Base-by-base conservation (phyloP, 1,284 basidiomycete genomes). In the Moniliophthora roreri region DNA sequence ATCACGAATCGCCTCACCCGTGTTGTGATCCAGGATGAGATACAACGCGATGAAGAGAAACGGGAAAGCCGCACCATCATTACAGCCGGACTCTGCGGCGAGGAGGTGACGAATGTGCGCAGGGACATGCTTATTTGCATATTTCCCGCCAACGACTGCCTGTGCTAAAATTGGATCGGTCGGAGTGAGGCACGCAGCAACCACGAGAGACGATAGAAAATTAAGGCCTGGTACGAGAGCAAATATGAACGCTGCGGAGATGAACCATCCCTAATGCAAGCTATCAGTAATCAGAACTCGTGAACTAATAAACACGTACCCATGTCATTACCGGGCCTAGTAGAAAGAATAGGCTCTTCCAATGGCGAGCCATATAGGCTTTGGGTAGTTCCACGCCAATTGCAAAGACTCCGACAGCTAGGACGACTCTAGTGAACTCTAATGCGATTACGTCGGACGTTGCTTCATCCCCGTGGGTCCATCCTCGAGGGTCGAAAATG, bases 91-190 rank as follows among this genome's bases (percentile, higher is more conserved):
- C 73, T 99, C 95, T 24, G 93, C 94, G 20, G 93, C 92, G 13
- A 98, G 69, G 7, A 91, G 79, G 69, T 98, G 93, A 24, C 77
- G 87, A 45, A 99, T 80, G 68, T 99, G 97, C 0, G 93, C 88
- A 0, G 96, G 96, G 15, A 99, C 96, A 64, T 99, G 96, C 67
- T 98, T 97, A 69, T 99, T 92, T 2, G 96, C 96, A 75, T 96
- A 99, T 71, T 94, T 96, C 50, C 97, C 96, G 65, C 97, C 96
- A 13, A 99, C 90, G 52, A 99, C 84, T 2, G 88, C 90, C 20
- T 91, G 91, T 1, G 93, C 90, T 35, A 95, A 79, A 60, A 95
- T 94, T 16, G 96, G 96, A 71, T 99, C 97, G 9, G 97, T 98
- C 0, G 96, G 97, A 0, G 96, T 98, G 23, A 98, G 84, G 68